These are phyloP conservation scores for Tricholoma flavovirens DNA, from an alignment of 768 basidiomycete species.

Conservation along the genomic window DNA sequence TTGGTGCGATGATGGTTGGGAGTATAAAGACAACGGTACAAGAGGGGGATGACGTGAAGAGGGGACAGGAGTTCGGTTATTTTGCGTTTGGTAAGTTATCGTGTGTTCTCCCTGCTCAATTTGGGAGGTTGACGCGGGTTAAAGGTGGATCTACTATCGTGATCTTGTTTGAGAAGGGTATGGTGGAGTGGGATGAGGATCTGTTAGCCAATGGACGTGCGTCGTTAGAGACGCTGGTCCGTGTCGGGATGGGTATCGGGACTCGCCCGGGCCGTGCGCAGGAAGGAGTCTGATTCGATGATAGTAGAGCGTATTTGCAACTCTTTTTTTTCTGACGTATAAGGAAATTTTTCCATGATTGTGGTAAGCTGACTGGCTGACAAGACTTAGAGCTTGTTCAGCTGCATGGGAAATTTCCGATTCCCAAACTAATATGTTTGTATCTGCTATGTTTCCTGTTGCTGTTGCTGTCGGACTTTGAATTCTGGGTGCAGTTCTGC, in stretches of 20 bases:
- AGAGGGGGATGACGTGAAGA: slow-evolving; percentile 73
- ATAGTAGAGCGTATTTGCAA: too few relatives aligned
- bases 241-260: slow-evolving; percentile 85
- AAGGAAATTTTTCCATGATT: too few relatives aligned
- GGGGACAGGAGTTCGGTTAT: slow-evolving; percentile 90
- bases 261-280: slow-evolving; percentile 10
- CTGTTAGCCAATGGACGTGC: slow-evolving; percentile 77
- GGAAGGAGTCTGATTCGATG: background rate
- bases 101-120: background rate
- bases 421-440: too few relatives aligned
- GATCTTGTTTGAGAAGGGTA: slow-evolving; percentile 79
- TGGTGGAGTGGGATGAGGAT: slow-evolving; percentile 89
- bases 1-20: slow-evolving; percentile 95
- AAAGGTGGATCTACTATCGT: slow-evolving; percentile 91
- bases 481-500: too few relatives aligned
- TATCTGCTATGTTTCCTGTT: too few relatives aligned
- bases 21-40: slow-evolving; percentile 84
- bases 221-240: slow-evolving; percentile 84
- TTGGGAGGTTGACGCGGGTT: background rate
- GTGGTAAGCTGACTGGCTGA: too few relatives aligned
- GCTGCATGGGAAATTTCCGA: too few relatives aligned
- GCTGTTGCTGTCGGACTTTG: too few relatives aligned
- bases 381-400: too few relatives aligned
- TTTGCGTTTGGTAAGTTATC: slow-evolving; percentile 81
- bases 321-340: too few relatives aligned